These are phyloP conservation scores for Talaromyces funiculosus DNA, from an alignment of 2,329 filamentous ascomycete species.

Conservation along the genomic window DNA sequence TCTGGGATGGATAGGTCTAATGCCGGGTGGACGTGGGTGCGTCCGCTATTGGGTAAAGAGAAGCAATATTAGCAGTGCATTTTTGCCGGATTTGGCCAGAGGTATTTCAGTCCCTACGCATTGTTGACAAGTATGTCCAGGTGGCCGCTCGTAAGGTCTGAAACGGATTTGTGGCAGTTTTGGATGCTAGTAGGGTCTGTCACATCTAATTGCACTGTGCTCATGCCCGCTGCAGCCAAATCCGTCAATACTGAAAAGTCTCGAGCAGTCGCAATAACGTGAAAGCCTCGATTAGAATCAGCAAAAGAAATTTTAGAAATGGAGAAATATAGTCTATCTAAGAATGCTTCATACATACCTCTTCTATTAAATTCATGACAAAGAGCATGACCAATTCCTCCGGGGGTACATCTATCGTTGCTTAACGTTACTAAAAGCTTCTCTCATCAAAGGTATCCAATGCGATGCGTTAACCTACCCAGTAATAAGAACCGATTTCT, in stretches of 20 bases:
- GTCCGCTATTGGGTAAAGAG: neutral
- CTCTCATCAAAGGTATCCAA: neutral
- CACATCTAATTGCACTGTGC: neutral
- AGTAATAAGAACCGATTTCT: neutral
- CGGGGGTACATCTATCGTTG: neutral
- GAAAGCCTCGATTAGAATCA: neutral
- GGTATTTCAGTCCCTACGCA: neutral
- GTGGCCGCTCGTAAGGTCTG: neutral
- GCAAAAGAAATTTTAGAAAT: neutral
- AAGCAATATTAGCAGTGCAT: neutral
- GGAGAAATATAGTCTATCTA: too few relatives aligned
- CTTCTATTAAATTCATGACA: neutral
- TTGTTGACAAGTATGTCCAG: conserved; percentile 1
- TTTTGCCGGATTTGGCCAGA: neutral
- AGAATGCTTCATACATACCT: neutral
- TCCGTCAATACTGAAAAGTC: neutral
- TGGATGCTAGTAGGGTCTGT: neutral
- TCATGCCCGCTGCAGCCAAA: neutral
- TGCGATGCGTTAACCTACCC: neutral
- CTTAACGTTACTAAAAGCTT: neutral
- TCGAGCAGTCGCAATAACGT: neutral
- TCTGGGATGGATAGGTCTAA: neutral
- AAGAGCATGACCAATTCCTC: neutral
- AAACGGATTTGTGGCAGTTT: neutral
- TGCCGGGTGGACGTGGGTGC: neutral